Percentiles rank a stretch among this genome's conserved stretches.
Evolutionary conservation across 371 early-diverging fungal genomes (phyloP).

Genomic region (Lichtheimia hyalospora): DNA sequence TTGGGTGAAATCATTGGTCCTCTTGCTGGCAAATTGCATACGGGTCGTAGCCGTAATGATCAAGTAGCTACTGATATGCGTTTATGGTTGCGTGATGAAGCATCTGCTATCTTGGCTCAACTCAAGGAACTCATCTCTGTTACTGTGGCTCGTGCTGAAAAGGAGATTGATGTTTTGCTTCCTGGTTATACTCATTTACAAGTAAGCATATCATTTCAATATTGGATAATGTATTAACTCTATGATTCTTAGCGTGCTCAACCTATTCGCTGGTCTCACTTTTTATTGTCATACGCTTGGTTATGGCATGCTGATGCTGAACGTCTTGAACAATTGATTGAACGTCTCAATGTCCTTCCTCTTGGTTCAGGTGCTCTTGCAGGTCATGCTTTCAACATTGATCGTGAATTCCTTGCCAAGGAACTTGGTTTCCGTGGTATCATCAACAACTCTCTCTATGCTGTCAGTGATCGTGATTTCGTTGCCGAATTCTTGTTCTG

Average conservation of each 20-base stretch:
- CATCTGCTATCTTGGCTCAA: constrained; percentile 54
- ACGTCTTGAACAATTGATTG: constrained; percentile 77
- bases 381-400: constrained; percentile 96
- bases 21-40: constrained; percentile 95
- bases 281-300: constrained; percentile 87
- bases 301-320: constrained; percentile 85
- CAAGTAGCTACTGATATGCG: constrained; percentile 98
- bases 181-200: constrained; percentile 98
- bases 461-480: constrained; percentile 94
- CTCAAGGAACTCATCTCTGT: constrained; percentile 77
- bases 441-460: constrained; percentile 87
- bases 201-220: constrained; percentile 38
- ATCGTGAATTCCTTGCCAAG: constrained; percentile 83
- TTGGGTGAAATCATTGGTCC: constrained; percentile 91
- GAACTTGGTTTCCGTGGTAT: constrained; percentile 86
- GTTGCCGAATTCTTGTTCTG: constrained; percentile 95
- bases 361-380: constrained; percentile 95
- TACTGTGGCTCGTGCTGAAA: constrained; percentile 76
- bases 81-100: constrained; percentile 89
- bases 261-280: constrained; percentile 96
- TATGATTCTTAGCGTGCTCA: constrained; percentile 94
- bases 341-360: constrained; percentile 83
- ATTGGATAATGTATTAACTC: too few relatives aligned
- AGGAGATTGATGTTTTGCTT: constrained; percentile 89
- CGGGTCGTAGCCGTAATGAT: constrained; percentile 94